phyloP scores from a whole-genome alignment of 1,284 basidiomycete species.

The Tetrapyrgos nigripes region DNA sequence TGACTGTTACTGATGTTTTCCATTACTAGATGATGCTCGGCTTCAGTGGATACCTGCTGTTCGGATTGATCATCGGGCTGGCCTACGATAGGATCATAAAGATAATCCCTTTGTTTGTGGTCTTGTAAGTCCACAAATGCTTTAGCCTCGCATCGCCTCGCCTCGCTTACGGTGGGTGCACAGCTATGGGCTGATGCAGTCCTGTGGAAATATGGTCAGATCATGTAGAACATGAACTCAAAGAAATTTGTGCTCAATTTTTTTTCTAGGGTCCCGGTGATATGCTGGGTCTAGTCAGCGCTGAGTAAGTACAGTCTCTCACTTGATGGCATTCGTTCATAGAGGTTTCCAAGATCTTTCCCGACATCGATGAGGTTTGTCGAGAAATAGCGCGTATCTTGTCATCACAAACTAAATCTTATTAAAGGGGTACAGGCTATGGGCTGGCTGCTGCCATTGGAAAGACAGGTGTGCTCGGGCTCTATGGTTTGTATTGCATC shows the following conservation, averaged over 20 bases:
- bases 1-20: too few relatives aligned
- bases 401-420: slow-evolving; percentile 1
- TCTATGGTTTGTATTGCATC: background rate
- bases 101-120: slow-evolving; percentile 70
- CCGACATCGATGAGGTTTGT: slow-evolving; percentile 68
- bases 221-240: slow-evolving; percentile 15
- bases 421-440: slow-evolving; percentile 67
- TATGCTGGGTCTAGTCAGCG: slow-evolving; percentile 72
- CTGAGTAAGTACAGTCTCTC: slow-evolving; percentile 52
- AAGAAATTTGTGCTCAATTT: background rate
- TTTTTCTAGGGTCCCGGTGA: slow-evolving; percentile 69
- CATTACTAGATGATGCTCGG: slow-evolving; percentile 77
- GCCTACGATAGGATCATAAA: slow-evolving; percentile 72
- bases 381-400: background rate
- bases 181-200: slow-evolving; percentile 74
- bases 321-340: slow-evolving; percentile 8
- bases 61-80: slow-evolving; percentile 76
- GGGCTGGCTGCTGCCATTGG: slow-evolving; percentile 77
- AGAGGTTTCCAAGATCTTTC: slow-evolving; percentile 52
- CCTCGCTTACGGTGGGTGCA: slow-evolving; percentile 21
- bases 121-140: slow-evolving; percentile 54
- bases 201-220: slow-evolving; percentile 66
- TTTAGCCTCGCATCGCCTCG: slow-evolving; percentile 5
- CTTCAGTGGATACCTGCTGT: slow-evolving; percentile 76
- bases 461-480: slow-evolving; percentile 56